Conservation (phyloP, 2,329 filamentous ascomycete species). For the Fusarium tanahbumbuense region DNA sequence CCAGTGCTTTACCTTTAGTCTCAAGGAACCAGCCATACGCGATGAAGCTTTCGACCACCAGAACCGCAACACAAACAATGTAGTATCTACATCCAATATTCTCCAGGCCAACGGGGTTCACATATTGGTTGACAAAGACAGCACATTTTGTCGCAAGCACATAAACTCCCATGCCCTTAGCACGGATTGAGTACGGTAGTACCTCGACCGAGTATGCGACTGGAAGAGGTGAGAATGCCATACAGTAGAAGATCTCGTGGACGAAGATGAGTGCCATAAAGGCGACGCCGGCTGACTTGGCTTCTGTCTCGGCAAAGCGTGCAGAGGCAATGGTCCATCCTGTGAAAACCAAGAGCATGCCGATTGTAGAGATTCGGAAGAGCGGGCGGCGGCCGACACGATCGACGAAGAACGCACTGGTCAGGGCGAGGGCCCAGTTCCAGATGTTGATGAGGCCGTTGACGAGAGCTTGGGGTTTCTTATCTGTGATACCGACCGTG, state of each 20-base stretch:
- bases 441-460: constrained; percentile 48
- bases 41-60: constrained; percentile 62
- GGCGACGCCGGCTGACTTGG: constrained; percentile 46
- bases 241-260: constrained; percentile 61
- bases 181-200: constrained; percentile 63
- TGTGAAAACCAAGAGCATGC: constrained; percentile 50
- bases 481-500: constrained; percentile 36
- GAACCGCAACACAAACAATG: constrained; percentile 64
- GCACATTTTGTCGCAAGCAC: constrained; percentile 46
- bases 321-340: constrained; percentile 52
- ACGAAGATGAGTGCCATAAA: constrained; percentile 53
- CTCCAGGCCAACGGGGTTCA: constrained; percentile 64
- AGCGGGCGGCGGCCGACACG: constrained; percentile 48
- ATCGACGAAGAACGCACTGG: constrained; percentile 46
- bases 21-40: constrained; percentile 59
- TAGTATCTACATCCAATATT: constrained; percentile 66
- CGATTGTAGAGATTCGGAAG: constrained; percentile 48
- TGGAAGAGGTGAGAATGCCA: constrained; percentile 65
- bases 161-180: constrained; percentile 59
- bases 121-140: constrained; percentile 51
- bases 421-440: constrained; percentile 45
- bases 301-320: constrained; percentile 46
- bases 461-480: constrained; percentile 44
- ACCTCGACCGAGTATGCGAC: constrained; percentile 64
- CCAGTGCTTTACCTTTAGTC: constrained; percentile 61